A percentile compares a stretch with the other conserved stretches of the same genome.
Evolutionary conservation across 371 early-diverging fungal species (phyloP).

Genomic region (Lichtheimia hyalospora): DNA sequence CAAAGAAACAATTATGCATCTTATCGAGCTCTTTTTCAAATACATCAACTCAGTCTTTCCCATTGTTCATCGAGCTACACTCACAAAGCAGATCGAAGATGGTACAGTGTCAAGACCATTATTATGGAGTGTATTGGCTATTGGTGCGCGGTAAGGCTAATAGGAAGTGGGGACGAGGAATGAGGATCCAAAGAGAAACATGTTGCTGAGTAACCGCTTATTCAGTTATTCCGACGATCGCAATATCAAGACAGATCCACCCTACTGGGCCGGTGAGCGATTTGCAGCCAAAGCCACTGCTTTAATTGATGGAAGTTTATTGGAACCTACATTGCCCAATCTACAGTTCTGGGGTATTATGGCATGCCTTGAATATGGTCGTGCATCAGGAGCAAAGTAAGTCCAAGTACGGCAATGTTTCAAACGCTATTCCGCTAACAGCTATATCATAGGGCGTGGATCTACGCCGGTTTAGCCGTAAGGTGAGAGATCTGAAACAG

Average conservation of each 20-base stretch:
- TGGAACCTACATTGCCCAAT: slow-evolving; percentile 57
- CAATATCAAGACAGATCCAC: slow-evolving; percentile 42
- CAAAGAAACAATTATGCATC: slow-evolving; percentile 50
- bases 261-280: slow-evolving; percentile 45
- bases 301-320: slow-evolving; percentile 38
- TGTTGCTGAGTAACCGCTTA: neutral
- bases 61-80: slow-evolving; percentile 44
- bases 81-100: slow-evolving; percentile 32
- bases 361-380: slow-evolving; percentile 61
- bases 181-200: neutral
- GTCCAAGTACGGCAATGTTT: neutral
- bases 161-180: neutral
- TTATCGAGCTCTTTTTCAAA: slow-evolving; percentile 59
- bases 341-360: slow-evolving; percentile 62
- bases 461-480: slow-evolving; percentile 65
- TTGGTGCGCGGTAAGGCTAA: slow-evolving; percentile 39
- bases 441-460: slow-evolving; percentile 47
- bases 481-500: slow-evolving; percentile 13
- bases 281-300: slow-evolving; percentile 44
- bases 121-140: slow-evolving; percentile 46
- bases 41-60: slow-evolving; percentile 57
- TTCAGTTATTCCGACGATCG: slow-evolving; percentile 47
- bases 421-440: neutral
- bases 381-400: slow-evolving; percentile 56
- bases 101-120: slow-evolving; percentile 38